phyloP scores from a whole-genome alignment of 2,329 filamentous ascomycete species.

The Colletotrichum chrysophilum region DNA sequence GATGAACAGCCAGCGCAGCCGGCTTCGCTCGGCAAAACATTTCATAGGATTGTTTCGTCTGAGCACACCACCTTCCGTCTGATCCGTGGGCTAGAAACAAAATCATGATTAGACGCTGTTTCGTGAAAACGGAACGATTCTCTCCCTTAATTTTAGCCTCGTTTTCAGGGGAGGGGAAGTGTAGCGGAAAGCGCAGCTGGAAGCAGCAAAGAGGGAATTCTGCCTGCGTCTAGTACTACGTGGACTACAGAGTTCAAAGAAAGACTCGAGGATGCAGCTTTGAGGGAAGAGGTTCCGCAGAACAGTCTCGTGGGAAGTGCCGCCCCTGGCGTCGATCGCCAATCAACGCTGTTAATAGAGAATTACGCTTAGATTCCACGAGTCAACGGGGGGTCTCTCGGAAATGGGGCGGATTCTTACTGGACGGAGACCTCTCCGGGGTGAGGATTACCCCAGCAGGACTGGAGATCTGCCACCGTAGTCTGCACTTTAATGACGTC shows the following conservation, averaged over 20 bases:
- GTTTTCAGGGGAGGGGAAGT: neutral
- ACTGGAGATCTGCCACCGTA: neutral
- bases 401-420: neutral
- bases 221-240: fast-evolving
- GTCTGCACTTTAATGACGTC: neutral
- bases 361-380: neutral
- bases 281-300: neutral
- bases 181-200: neutral
- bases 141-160: neutral
- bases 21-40: neutral
- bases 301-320: neutral
- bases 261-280: neutral
- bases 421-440: neutral
- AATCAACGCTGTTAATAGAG: neutral
- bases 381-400: neutral
- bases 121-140: neutral
- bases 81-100: neutral
- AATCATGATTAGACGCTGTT: neutral
- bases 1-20: neutral
- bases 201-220: neutral
- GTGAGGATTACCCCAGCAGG: neutral
- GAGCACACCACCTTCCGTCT: neutral
- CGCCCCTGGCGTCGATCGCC: neutral
- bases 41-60: neutral
- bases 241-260: neutral